Evolutionary conservation across 1,284 basidiomycete species (phyloP).

Genomic region (Cryptococcus jaspeensis): DNA sequence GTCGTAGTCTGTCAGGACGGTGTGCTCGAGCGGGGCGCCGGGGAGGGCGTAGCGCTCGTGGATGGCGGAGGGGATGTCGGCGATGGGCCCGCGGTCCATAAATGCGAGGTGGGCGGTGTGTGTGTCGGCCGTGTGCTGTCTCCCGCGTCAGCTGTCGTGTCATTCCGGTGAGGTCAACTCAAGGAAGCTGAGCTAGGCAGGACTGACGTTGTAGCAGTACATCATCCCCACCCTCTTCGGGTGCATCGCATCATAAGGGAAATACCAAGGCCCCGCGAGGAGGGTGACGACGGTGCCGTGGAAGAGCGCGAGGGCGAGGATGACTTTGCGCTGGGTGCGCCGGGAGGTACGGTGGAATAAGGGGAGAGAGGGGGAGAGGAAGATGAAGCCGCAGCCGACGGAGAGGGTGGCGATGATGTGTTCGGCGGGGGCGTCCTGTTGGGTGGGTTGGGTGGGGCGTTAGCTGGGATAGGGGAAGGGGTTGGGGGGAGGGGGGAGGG

Average conservation of each 20-base stretch:
- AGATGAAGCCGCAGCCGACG: slow-evolving; percentile 59
- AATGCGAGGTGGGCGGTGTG: slow-evolving; percentile 78
- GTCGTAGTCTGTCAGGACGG: slow-evolving; percentile 43
- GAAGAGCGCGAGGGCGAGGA: slow-evolving; percentile 56
- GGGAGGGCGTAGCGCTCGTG: slow-evolving; percentile 58
- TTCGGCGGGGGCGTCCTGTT: slow-evolving; percentile 68
- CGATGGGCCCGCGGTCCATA: slow-evolving; percentile 72
- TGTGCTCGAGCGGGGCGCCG: slow-evolving; percentile 23
- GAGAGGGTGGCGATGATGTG: slow-evolving; percentile 82
- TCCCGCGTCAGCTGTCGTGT: slow-evolving; percentile 1
- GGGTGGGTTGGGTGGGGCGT: too few relatives aligned
- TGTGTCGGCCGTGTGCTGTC: slow-evolving; percentile 67
- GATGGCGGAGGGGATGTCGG: slow-evolving; percentile 55
- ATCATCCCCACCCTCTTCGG: slow-evolving; percentile 85
- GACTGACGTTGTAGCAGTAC: slow-evolving; percentile 79
- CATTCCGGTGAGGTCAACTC: not conserved
- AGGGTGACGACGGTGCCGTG: slow-evolving; percentile 59
- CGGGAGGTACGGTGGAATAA: slow-evolving; percentile 69
- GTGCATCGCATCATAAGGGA: slow-evolving; percentile 77
- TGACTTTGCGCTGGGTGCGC: slow-evolving; percentile 53
- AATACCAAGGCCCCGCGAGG: slow-evolving; percentile 60
- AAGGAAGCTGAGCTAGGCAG: not conserved
- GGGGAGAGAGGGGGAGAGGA: slow-evolving; percentile 62
- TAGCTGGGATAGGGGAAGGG: not conserved
- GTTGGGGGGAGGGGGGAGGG: not conserved